Evolutionary conservation across 345 rosid genomes (phyloP).

Genomic region (Salix udensis): DNA sequence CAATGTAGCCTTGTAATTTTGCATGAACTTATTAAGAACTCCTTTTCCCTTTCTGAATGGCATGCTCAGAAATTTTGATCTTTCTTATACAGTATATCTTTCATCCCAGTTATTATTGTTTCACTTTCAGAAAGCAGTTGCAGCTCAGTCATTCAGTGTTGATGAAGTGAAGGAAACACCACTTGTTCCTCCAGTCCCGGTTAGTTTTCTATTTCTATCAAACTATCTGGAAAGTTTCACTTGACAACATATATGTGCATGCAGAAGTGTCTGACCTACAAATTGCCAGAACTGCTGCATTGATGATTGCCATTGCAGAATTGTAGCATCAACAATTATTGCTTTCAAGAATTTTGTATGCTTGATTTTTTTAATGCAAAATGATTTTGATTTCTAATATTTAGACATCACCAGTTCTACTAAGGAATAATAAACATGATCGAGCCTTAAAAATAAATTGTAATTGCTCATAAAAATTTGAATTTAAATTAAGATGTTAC

Average conservation of each 20-base stretch:
- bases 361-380: neutral
- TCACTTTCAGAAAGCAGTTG: conserved; percentile 72
- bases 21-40: neutral
- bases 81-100: neutral
- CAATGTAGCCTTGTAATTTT: neutral
- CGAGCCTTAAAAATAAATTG: neutral
- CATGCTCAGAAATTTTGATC: neutral
- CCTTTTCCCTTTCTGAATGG: neutral
- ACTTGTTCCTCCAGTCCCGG: conserved; percentile 38
- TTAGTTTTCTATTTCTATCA: conserved; percentile 28
- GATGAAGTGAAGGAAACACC: conserved; percentile 60
- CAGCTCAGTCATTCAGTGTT: conserved; percentile 53
- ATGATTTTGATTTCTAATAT: neutral
- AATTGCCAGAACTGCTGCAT: too few relatives aligned
- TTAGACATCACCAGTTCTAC: neutral
- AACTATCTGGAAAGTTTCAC: neutral
- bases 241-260: neutral
- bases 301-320: neutral
- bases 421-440: too few relatives aligned
- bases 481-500: neutral
- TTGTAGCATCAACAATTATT: neutral
- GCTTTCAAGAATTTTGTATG: neutral
- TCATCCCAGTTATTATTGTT: conserved; percentile 2
- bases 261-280: neutral
- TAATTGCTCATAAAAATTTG: neutral